These are phyloP conservation scores for Heracleum sosnowskyi DNA, from an alignment of 129 eudicot genomes.

Conservation along the genomic window DNA sequence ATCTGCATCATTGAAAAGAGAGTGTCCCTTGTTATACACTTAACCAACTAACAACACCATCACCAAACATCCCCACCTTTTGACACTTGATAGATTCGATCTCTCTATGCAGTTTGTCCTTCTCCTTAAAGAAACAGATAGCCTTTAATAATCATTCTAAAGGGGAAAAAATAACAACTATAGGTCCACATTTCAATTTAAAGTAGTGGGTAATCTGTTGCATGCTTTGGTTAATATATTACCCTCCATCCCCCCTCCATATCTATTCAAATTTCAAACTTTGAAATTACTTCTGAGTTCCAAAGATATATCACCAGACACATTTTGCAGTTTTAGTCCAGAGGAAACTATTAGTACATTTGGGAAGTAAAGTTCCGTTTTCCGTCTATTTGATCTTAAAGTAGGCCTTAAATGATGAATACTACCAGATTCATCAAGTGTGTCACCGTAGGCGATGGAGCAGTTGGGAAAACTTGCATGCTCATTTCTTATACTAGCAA, in stretches of 20 bases:
- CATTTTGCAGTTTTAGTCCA: slow-evolving; percentile 9
- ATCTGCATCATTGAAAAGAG: slow-evolving; percentile 12
- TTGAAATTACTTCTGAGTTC: not conserved
- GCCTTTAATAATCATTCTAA: slow-evolving; percentile 32
- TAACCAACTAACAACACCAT: slow-evolving; percentile 31
- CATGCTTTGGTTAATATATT: slow-evolving; percentile 10
- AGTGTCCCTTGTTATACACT: slow-evolving; percentile 22
- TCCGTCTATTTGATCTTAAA: not conserved
- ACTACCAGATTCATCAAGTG: slow-evolving; percentile 52
- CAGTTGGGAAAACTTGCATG: slow-evolving; percentile 55
- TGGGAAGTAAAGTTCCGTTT: not conserved
- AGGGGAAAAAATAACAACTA: slow-evolving; percentile 12
- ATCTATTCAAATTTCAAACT: slow-evolving; percentile 32
- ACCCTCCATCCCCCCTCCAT: slow-evolving; percentile 29
- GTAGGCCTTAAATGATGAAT: slow-evolving; percentile 10
- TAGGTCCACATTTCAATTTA: slow-evolving; percentile 9
- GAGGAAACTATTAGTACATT: not conserved
- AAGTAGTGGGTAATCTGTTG: slow-evolving; percentile 17
- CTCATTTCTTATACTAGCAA: slow-evolving; percentile 53
- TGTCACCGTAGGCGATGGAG: slow-evolving; percentile 52
- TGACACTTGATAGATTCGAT: slow-evolving; percentile 11
- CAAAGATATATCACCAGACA: slow-evolving; percentile 8
- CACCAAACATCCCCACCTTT: slow-evolving; percentile 39
- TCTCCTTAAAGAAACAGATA: slow-evolving; percentile 42
- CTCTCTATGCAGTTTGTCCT: slow-evolving; percentile 26